Percentiles rank a stretch among this genome's conserved stretches.
phyloP scores from a whole-genome alignment of 2,329 filamentous ascomycete species.

The Aspergillus awamori region DNA sequence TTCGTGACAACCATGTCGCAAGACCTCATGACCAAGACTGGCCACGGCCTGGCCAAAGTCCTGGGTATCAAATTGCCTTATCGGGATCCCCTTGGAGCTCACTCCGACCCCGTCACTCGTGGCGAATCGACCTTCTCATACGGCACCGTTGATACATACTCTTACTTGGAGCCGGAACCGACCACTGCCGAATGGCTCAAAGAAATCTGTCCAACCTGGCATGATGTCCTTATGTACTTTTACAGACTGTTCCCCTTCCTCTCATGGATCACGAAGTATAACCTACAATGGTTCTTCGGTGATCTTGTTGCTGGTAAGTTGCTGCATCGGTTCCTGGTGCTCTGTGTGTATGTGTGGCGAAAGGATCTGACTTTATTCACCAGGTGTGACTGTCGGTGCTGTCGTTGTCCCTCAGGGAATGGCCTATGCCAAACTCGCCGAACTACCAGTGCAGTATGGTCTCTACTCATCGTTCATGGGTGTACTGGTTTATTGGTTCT shows the following conservation, averaged over 20 bases:
- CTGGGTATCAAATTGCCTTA: slow-evolving; percentile 81
- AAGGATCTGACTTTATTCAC: neutral
- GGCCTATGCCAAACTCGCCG: slow-evolving; percentile 86
- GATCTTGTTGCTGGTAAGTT: slow-evolving; percentile 81
- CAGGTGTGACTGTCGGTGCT: slow-evolving; percentile 70
- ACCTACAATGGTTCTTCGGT: slow-evolving; percentile 82
- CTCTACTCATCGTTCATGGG: slow-evolving; percentile 97
- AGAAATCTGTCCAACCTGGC: slow-evolving; percentile 62
- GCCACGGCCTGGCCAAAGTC: slow-evolving; percentile 74
- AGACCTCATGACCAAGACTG: slow-evolving; percentile 58
- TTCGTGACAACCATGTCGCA: slow-evolving; percentile 35
- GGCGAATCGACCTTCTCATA: slow-evolving; percentile 80
- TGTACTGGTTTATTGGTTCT: slow-evolving; percentile 94
- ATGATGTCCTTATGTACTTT: slow-evolving; percentile 63
- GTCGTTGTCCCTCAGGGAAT: slow-evolving; percentile 95
- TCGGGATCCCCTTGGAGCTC: slow-evolving; percentile 57
- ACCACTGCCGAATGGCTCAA: slow-evolving; percentile 72
- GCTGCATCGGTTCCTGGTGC: neutral
- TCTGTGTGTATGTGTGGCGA: neutral
- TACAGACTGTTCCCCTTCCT: slow-evolving; percentile 81
- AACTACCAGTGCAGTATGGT: slow-evolving; percentile 78
- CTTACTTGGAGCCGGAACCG: slow-evolving; percentile 82
- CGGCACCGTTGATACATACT: slow-evolving; percentile 73
- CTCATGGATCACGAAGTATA: slow-evolving; percentile 88
- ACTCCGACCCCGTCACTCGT: slow-evolving; percentile 66